Conservation (phyloP, 2,329 filamentous ascomycete genomes). For the Claviceps fusiformis region DNA sequence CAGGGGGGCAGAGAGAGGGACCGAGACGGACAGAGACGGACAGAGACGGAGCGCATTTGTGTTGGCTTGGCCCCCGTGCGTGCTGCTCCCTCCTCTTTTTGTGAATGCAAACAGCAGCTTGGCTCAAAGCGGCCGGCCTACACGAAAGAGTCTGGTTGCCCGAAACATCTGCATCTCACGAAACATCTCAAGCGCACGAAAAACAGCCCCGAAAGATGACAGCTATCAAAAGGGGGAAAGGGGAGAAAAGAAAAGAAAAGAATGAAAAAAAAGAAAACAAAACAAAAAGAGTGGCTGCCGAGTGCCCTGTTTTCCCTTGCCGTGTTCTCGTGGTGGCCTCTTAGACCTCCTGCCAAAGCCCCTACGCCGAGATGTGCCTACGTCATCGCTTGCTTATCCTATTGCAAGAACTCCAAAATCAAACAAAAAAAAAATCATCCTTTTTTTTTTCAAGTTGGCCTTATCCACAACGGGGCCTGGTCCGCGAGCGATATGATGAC, state of each 20-base stretch:
- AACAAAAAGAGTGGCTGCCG: background rate
- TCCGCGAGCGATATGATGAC: background rate
- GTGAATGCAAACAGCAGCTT: background rate
- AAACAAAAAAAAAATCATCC: no score
- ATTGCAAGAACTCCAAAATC: no score
- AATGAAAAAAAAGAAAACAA: no score
- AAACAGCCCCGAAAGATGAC: background rate
- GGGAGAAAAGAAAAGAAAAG: no score
- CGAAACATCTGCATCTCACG: background rate
- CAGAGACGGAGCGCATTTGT: background rate
- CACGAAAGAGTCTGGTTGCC: background rate
- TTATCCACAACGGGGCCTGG: no score
- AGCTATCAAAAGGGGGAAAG: no score
- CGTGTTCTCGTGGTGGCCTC: background rate
- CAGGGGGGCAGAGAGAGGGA: background rate
- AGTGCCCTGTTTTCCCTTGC: background rate
- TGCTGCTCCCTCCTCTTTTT: background rate
- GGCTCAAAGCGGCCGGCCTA: no score
- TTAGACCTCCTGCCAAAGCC: background rate
- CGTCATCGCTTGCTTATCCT: background rate
- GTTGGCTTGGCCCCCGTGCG: no score
- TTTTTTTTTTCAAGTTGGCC: no score
- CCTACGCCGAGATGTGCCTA: background rate
- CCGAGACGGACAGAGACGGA: no score
- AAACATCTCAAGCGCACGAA: no score